Percentiles rank a stretch among this genome's conserved stretches.
These are phyloP conservation scores for Colletotrichum plurivorum DNA, from an alignment of 2,329 filamentous ascomycete species.

Conservation along the genomic window DNA sequence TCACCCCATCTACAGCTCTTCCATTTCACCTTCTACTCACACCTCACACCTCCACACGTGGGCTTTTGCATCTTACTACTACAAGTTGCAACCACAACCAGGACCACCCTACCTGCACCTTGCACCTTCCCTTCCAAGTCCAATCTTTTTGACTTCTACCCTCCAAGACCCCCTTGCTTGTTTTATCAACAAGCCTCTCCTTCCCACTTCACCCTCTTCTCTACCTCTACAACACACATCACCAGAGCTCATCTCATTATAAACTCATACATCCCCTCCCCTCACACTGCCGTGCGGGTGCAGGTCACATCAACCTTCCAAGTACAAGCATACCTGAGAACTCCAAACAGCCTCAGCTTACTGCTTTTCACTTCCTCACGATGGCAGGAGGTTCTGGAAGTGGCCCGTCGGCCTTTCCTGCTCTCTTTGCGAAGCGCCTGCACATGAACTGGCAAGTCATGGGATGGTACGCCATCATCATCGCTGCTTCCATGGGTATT, in stretches of 20 bases:
- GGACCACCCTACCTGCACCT: neutral
- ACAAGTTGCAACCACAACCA: neutral
- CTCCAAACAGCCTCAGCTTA: neutral
- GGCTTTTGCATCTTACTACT: neutral
- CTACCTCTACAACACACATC: too few relatives aligned
- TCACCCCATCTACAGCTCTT: neutral
- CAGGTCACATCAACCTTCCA: neutral
- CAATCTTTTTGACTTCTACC: neutral
- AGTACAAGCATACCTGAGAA: neutral
- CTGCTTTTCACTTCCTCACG: neutral
- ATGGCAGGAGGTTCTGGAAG: slow-evolving; percentile 31
- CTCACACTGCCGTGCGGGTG: too few relatives aligned
- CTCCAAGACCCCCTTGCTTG: slow-evolving; percentile 10
- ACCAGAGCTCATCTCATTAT: slow-evolving; percentile 8
- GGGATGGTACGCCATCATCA: slow-evolving; percentile 42
- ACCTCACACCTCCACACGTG: neutral
- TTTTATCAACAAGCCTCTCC: neutral
- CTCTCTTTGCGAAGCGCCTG: slow-evolving; percentile 36
- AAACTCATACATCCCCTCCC: slow-evolving; percentile 19
- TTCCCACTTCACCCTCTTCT: neutral
- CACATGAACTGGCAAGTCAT: slow-evolving; percentile 46
- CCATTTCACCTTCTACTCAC: slow-evolving; percentile 8
- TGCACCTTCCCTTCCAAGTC: slow-evolving; percentile 4
- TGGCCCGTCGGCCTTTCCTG: slow-evolving; percentile 13
- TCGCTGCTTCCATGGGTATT: slow-evolving; percentile 24